Evolutionary conservation across 305 asterid genomes (phyloP), one percentile per base, ranked within the genome.

Genomic region (Striga hermonthica): DNA sequence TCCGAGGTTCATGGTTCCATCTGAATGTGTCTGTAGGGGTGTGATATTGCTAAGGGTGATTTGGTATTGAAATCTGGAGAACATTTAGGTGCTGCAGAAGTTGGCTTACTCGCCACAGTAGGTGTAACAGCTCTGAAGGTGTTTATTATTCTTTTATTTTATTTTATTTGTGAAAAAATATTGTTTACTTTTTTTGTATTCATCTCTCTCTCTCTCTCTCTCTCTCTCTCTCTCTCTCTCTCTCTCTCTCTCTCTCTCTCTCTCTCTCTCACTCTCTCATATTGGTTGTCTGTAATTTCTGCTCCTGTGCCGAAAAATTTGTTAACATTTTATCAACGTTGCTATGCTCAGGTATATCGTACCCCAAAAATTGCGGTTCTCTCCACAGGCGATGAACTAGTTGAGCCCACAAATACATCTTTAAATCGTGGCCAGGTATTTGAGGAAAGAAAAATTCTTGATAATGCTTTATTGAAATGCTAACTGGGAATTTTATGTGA

Each of bases 311-410:
- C 64, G 70, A 55, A 57, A 65, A 60, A 12, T 31, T 37, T 69
- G 50, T 67, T 59, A 49, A 70, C 64, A 47, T 34, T 70, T 74
- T 57, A 41, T 60, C 69, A 68, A 61, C 68, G 60, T 45, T 71
- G 68, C 71, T 64, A 28, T 69, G 16, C 70, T 14, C 76, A 92
- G 97, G 95, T 89, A 22, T 86, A 79, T 78, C 90, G 84, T 13
- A 69, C 79, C 59, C 96, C 98, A 0, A 83, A 79, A 71, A 76
- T 92, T 82, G 97, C 84, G 3, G 90, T 92, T 76, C 84, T 89
- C 65, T 92, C 98, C 53, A 89, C 97, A 6, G 97, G 98, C 6
- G 97, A 92, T 76, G 98, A 92, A 80, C 96, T 92, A 64, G 98
- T 81, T 66, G 98, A 92, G 73, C 95, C 95, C 55, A 68, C 77